Percentiles rank a stretch among this genome's conserved stretches.
phyloP scores from a whole-genome alignment of 805 yeast species.

The Kazachstania kunashirensis region DNA sequence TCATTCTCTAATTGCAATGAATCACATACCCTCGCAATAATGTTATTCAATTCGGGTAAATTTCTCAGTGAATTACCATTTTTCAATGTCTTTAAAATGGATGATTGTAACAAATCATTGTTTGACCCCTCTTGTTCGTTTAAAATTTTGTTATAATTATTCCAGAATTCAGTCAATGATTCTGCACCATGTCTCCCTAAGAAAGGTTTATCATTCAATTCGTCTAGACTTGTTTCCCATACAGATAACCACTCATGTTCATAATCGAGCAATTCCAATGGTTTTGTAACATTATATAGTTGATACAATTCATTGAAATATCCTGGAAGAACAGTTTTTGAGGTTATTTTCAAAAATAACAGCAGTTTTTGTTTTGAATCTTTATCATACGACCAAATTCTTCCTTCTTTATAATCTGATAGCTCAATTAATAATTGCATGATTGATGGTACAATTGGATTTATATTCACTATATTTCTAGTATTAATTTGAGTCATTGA shows the following conservation, averaged over 20 bases:
- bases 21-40: conserved; percentile 14
- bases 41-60: conserved; percentile 12
- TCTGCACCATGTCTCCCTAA: conserved; percentile 27
- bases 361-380: conserved; percentile 36
- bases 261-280: conserved; percentile 14
- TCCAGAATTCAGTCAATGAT: conserved; percentile 28
- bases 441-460: conserved; percentile 39
- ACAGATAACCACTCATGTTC: conserved; percentile 20
- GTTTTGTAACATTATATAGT: conserved; percentile 13
- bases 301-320: conserved; percentile 34
- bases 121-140: conserved; percentile 3
- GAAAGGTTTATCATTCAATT: conserved; percentile 24
- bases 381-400: conserved; percentile 48
- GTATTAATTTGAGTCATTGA: conserved; percentile 27
- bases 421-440: conserved; percentile 39
- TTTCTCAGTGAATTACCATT: conserved; percentile 12
- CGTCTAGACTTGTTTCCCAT: conserved; percentile 22
- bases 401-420: conserved; percentile 36
- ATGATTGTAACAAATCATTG: conserved; percentile 1
- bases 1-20: conserved; percentile 8
- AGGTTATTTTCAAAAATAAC: conserved; percentile 43
- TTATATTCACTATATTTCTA: conserved; percentile 34
- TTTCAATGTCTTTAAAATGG: conserved; percentile 13
- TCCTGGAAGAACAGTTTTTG: conserved; percentile 41
- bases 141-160: conserved; percentile 18